Evolutionary conservation across 1,284 basidiomycete species (phyloP), one percentile per base, ranked within the genome.

Genomic region (Tetrapyrgos nigripes): DNA sequence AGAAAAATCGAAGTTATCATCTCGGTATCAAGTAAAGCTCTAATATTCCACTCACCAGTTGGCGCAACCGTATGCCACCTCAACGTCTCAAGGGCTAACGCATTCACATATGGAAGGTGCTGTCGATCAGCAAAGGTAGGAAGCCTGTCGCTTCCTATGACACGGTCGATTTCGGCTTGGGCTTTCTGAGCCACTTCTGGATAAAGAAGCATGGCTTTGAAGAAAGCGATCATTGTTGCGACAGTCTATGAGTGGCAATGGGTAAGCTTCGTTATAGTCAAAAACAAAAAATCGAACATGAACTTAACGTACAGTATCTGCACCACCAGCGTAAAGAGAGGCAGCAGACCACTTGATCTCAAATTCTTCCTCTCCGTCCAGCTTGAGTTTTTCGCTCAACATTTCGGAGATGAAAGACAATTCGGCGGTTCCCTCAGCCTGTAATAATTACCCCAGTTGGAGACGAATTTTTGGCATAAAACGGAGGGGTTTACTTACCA

Each of bases 151-250:
- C 46, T 50, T 14, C 75, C 73, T 23, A 76, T 66, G 4, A 77
- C 68, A 8, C 64, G 46, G 55, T 77, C 74, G 10, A 79, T 59
- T 62, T 79, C 77, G 17, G 60, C 68, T 52, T 72, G 74, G 14
- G 72, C 75, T 23, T 62, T 68, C 24, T 56, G 63, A 50, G 73
- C 73, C 4, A 72, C 65, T 3, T 75, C 70, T 0, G 75, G 77
- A 57, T 46, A 56, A 1, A 62, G 47, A 19, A 26, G 45, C 60
- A 62, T 62, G 4, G 53, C 50, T 35, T 53, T 55, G 53, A 62
- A 62, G 27, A 62, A 61, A 4, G 53, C 43, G 49, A 33, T 17
- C 9, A 56, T 19, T 5, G 54, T 21, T n/a, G 33, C 9, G 10
- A 44, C 31, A 29, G 46, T 49, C 54, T 56, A n/a, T 9, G 24